A percentile compares a stretch with the other conserved stretches of the same genome.
Evolutionary conservation across 495 filamentous ascomycete species (phyloP).

Genomic region (Parathielavia appendiculata): DNA sequence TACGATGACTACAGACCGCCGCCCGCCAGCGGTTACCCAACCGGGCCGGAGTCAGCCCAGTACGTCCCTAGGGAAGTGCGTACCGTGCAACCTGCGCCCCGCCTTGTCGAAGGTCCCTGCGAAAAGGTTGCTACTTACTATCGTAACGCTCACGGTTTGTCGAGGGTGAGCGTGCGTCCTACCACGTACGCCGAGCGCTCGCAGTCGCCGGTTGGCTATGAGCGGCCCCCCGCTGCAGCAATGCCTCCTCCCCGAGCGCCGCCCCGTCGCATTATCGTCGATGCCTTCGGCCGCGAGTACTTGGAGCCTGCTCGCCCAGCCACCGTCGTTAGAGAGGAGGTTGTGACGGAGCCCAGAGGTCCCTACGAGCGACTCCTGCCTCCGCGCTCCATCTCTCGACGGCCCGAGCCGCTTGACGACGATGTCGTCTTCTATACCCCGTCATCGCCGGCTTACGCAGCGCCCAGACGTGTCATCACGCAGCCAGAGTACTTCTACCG

Average conservation of each 20-base stretch:
- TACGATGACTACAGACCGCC: slow-evolving; percentile 36
- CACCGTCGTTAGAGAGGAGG: slow-evolving; percentile 39
- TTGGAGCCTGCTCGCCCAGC: slow-evolving; percentile 52
- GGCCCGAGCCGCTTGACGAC: slow-evolving; percentile 45
- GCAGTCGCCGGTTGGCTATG: slow-evolving; percentile 51
- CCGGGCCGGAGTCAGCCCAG: slow-evolving; percentile 26
- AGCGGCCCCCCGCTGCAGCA: slow-evolving; percentile 39
- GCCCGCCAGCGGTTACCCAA: slow-evolving; percentile 27
- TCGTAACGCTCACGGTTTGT: slow-evolving; percentile 41
- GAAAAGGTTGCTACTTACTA: slow-evolving; percentile 53
- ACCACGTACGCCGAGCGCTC: slow-evolving; percentile 53
- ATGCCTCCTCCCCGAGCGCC: slow-evolving; percentile 56
- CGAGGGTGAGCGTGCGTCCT: slow-evolving; percentile 42
- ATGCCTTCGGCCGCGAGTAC: slow-evolving; percentile 67
- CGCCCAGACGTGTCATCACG: slow-evolving; percentile 47
- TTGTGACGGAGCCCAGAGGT: slow-evolving; percentile 37
- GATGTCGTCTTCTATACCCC: slow-evolving; percentile 43
- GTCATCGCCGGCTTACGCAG: slow-evolving; percentile 36
- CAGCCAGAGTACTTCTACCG: slow-evolving; percentile 53
- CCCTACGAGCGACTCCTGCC: slow-evolving; percentile 41
- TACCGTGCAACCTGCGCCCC: slow-evolving; percentile 54
- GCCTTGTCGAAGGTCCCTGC: slow-evolving; percentile 40
- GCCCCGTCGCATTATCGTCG: slow-evolving; percentile 57
- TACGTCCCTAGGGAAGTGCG: slow-evolving; percentile 43
- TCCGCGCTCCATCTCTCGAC: slow-evolving; percentile 49